Percentiles rank a stretch among this genome's conserved stretches.
phyloP scores from a whole-genome alignment of 2,329 filamentous ascomycete species.

The Celoporthe dispersa region DNA sequence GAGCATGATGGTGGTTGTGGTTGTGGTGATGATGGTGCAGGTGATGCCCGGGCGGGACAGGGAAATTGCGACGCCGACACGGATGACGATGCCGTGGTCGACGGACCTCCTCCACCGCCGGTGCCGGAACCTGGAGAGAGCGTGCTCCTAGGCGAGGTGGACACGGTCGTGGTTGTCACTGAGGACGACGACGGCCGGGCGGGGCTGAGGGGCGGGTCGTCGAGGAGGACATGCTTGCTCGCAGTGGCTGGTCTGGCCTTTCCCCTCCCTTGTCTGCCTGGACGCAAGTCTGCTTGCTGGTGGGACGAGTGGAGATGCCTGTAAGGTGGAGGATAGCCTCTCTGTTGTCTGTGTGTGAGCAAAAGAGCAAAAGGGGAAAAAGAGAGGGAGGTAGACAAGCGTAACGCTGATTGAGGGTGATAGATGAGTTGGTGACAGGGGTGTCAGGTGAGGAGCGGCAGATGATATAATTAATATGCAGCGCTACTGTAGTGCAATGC shows the following conservation, averaged over 20 bases:
- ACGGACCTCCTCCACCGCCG: constrained; percentile 22
- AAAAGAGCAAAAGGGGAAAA: background rate
- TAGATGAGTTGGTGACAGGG: background rate
- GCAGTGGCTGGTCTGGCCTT: background rate
- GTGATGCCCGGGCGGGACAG: constrained; percentile 10
- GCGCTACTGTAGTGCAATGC: constrained; percentile 2
- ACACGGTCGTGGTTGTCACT: constrained; percentile 29
- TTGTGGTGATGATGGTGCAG: constrained; percentile 6
- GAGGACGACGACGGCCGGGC: constrained; percentile 28
- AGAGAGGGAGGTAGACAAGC: background rate
- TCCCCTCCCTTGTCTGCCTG: background rate
- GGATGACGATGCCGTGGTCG: constrained; percentile 29
- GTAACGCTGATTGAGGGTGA: background rate
- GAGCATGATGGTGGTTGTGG: background rate
- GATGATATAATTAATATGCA: background rate
- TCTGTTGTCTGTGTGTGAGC: background rate
- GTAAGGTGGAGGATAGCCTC: background rate
- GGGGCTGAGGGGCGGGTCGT: constrained; percentile 26
- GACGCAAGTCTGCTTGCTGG: background rate
- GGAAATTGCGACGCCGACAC: constrained; percentile 25
- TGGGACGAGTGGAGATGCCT: background rate
- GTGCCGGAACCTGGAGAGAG: constrained; percentile 19
- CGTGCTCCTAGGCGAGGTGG: constrained; percentile 28
- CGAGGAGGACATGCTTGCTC: constrained; percentile 24
- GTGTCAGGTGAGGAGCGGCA: constrained; percentile 8